Evolutionary conservation across 306 rosid species (phyloP).

Genomic region (Potentilla sterilis): DNA sequence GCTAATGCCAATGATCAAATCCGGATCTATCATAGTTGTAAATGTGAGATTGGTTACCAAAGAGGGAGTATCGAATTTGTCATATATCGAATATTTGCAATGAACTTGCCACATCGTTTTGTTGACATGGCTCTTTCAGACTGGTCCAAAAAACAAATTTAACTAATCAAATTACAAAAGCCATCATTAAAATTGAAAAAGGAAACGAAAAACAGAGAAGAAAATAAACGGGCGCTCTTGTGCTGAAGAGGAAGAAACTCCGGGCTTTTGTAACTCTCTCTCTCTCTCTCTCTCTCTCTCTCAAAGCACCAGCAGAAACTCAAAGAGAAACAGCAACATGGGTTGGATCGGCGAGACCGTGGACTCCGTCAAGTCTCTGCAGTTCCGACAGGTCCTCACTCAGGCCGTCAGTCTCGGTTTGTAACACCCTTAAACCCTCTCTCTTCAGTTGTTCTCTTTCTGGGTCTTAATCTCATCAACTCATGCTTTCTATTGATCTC

Average conservation of each 20-base stretch:
- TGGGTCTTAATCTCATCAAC: background rate
- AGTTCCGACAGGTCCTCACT: slow-evolving; percentile 80
- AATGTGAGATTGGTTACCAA: no score
- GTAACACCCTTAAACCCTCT: slow-evolving; percentile 19
- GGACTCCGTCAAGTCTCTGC: slow-evolving; percentile 75
- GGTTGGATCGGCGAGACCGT: slow-evolving; percentile 71
- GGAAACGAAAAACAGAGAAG: no score
- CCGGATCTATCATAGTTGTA: no score
- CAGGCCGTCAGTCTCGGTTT: slow-evolving; percentile 82
- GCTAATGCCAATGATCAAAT: no score
- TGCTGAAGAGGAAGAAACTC: no score
- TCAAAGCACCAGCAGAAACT: background rate
- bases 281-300: background rate
- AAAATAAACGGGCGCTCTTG: slow-evolving; percentile 13
- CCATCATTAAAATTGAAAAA: background rate
- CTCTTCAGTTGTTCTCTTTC: background rate
- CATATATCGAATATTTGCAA: no score
- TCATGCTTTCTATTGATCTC: background rate
- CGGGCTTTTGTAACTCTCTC: background rate
- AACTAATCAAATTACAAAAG: background rate
- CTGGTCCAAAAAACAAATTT: background rate
- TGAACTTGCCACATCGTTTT: slow-evolving; percentile 1
- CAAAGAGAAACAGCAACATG: slow-evolving; percentile 30
- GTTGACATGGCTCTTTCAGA: background rate
- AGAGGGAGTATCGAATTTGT: no score